Percentiles rank a stretch among this genome's conserved stretches.
Evolutionary conservation across 352 stramenopile genomes (phyloP).

Genomic region (Peronospora tabacina): DNA sequence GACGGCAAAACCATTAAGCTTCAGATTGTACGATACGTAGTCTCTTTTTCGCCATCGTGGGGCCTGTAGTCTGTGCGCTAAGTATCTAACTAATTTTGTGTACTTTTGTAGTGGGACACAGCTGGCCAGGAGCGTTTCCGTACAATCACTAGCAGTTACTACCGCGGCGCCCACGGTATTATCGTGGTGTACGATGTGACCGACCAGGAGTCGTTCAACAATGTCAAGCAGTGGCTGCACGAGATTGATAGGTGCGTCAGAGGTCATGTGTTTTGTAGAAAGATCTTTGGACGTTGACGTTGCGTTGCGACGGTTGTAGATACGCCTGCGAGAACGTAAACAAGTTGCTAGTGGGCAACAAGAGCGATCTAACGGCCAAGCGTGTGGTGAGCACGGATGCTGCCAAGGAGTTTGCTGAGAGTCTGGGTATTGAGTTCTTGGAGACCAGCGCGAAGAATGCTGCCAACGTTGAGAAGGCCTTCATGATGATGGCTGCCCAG

Average conservation of each 20-base stretch:
- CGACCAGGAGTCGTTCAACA: constrained; percentile 95
- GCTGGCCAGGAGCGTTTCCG: constrained; percentile 99
- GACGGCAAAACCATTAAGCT: constrained; percentile 99
- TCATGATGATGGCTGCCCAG: constrained; percentile 90
- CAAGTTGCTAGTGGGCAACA: constrained; percentile 98
- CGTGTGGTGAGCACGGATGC: constrained; percentile 91
- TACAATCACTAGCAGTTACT: constrained; percentile 99
- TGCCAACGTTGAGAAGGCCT: constrained; percentile 87
- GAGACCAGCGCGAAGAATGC: constrained; percentile 87
- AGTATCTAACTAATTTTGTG: constrained; percentile 11
- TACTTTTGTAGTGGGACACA: constrained; percentile 92
- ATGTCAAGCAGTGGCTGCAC: constrained; percentile 98
- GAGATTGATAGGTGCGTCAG: constrained; percentile 72
- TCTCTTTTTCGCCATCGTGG: neutral
- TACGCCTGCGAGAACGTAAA: constrained; percentile 95
- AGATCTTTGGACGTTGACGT: neutral
- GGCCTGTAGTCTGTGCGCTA: neutral
- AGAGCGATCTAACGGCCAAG: constrained; percentile 93
- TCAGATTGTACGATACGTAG: constrained; percentile 88
- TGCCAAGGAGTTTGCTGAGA: constrained; percentile 88
- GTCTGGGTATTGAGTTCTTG: constrained; percentile 82
- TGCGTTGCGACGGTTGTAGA: constrained; percentile 29
- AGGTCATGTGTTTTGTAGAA: neutral
- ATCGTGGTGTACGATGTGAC: constrained; percentile 99
- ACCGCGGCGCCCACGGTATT: constrained; percentile 97